Conservation (phyloP, 1,284 basidiomycete species). For the Trichosporon sp. region DNA sequence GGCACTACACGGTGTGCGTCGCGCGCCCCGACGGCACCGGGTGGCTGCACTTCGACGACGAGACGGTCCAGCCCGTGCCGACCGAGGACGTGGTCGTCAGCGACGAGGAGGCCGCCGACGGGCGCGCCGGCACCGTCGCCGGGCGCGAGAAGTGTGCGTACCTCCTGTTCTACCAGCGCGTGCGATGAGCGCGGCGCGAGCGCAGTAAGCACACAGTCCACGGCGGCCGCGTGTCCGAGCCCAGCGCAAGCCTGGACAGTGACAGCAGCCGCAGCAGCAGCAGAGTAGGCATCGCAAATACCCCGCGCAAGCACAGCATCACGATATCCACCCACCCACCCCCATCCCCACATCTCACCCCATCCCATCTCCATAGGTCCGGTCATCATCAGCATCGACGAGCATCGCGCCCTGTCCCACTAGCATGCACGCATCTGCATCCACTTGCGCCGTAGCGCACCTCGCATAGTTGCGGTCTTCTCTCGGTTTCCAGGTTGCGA, state of each 20-base stretch:
- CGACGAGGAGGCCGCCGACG: slow-evolving; percentile 49
- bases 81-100: slow-evolving; percentile 70
- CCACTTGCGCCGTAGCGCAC: too few species aligned
- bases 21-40: slow-evolving; percentile 61
- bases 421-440: too few species aligned
- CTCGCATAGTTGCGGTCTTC: too few species aligned
- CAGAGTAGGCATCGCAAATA: too few species aligned
- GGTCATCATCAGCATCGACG: too few species aligned
- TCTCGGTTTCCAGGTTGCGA: too few species aligned
- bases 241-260: too few species aligned
- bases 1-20: slow-evolving; percentile 93
- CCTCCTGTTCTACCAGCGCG: slow-evolving; percentile 71
- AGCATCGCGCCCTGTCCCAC: too few species aligned
- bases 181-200: slow-evolving; percentile 20
- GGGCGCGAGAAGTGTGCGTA: slow-evolving; percentile 62
- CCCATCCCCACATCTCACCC: too few species aligned
- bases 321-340: neutral
- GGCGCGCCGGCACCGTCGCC: slow-evolving; percentile 55
- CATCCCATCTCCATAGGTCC: too few species aligned
- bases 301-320: neutral
- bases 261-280: neutral
- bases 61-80: slow-evolving; percentile 73
- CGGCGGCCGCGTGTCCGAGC: too few species aligned
- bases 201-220: too few species aligned
- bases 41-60: slow-evolving; percentile 95